A percentile compares a stretch with the other conserved stretches of the same genome.
Evolutionary conservation across 768 basidiomycete species (phyloP).

Genomic region (Lentinula lateritia): DNA sequence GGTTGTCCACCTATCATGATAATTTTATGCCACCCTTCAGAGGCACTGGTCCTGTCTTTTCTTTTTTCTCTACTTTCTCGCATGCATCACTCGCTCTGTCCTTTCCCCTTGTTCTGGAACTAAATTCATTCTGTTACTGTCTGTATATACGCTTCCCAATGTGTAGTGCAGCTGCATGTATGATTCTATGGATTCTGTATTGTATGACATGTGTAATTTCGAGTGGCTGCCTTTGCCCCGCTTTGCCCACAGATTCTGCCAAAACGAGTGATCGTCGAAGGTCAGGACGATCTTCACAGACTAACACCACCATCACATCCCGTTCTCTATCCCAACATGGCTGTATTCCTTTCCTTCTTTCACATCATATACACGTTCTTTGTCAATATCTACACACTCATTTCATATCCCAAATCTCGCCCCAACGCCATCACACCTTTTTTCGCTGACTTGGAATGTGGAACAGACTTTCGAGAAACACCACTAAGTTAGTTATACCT

Average conservation of each 20-base stretch:
- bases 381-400: not conserved
- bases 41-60: not conserved
- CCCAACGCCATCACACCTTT: not conserved
- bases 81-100: not conserved
- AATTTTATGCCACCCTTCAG: too few relatives aligned
- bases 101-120: not conserved
- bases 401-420: not conserved
- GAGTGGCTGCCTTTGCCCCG: not conserved
- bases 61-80: not conserved
- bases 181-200: not conserved
- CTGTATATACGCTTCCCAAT: not conserved
- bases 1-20: too few relatives aligned
- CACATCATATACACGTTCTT: conserved; percentile 6
- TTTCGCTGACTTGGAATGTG: conserved; percentile 3
- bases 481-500: not conserved
- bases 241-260: too few relatives aligned
- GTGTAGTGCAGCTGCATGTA: not conserved
- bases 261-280: too few relatives aligned
- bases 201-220: not conserved
- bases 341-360: not conserved
- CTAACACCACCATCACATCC: not conserved
- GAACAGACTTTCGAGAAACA: not conserved
- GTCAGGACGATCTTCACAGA: not conserved
- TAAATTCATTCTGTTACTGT: not conserved
- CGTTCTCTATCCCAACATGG: not conserved